These are phyloP conservation scores for Phytopythium boreale DNA, from an alignment of 352 stramenopile genomes.

Conservation along the genomic window DNA sequence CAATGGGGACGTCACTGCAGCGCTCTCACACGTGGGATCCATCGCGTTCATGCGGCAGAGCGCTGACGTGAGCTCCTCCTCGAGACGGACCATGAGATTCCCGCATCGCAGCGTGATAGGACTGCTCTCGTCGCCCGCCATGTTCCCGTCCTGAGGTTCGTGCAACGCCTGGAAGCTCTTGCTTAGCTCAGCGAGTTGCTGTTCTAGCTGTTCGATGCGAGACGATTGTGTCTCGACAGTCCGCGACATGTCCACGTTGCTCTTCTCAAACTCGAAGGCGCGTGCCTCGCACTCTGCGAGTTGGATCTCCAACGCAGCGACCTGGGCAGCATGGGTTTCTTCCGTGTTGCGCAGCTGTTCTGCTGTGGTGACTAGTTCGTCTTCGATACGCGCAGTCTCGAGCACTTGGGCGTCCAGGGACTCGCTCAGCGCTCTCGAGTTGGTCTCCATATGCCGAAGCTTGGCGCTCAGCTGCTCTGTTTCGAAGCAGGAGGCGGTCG, in stretches of 20 bases:
- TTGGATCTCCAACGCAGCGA: conserved; percentile 5
- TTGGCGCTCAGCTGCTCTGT: not conserved
- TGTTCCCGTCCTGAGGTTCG: not conserved
- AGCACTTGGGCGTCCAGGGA: conserved; percentile 5
- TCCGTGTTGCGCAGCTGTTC: not conserved
- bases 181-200: conserved; percentile 2
- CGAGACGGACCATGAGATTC: conserved; percentile 22
- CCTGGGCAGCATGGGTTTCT: not conserved
- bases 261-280: not conserved
- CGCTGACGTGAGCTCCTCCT: conserved; percentile 20
- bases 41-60: conserved; percentile 22
- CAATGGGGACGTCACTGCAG: not conserved
- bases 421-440: not conserved
- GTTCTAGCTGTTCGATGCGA: not conserved
- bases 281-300: conserved; percentile 5
- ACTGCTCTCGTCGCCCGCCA: not conserved
- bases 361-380: not conserved
- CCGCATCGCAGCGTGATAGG: conserved; percentile 4
- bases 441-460: not conserved
- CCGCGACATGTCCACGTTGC: not conserved
- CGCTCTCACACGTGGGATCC: not conserved
- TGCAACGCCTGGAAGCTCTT: not conserved
- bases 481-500: not conserved
- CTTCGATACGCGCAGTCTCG: not conserved
- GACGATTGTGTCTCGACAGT: not conserved